Percentiles rank a stretch among this genome's conserved stretches.
Evolutionary conservation across 2,329 filamentous ascomycete genomes (phyloP).

Genomic region (Sclerotinia spermophila): DNA sequence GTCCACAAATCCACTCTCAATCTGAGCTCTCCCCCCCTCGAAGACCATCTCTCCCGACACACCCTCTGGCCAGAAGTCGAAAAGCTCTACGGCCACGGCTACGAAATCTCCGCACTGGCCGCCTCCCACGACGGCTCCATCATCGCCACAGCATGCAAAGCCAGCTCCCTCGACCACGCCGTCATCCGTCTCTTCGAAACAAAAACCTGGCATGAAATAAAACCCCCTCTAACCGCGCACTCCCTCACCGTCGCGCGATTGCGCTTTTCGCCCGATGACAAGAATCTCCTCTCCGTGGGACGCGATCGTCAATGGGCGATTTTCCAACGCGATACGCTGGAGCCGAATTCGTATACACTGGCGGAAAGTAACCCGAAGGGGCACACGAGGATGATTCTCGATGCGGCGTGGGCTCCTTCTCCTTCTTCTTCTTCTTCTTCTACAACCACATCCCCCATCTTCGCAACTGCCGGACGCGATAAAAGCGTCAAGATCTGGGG

Average conservation of each 20-base stretch:
- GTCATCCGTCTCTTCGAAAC: slow-evolving; percentile 92
- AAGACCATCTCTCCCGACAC: slow-evolving; percentile 84
- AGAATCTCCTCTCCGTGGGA: slow-evolving; percentile 78
- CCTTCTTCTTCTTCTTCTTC: slow-evolving; percentile 24
- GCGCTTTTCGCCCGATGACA: slow-evolving; percentile 72
- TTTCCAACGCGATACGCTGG: slow-evolving; percentile 54
- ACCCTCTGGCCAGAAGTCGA: slow-evolving; percentile 95
- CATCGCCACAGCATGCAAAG: slow-evolving; percentile 88
- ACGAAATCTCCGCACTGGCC: slow-evolving; percentile 88
- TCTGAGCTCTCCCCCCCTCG: slow-evolving; percentile 72
- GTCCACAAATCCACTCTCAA: slow-evolving; percentile 60
- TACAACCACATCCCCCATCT: slow-evolving; percentile 43
- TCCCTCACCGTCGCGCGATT: slow-evolving; percentile 80
- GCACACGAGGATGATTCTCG: slow-evolving; percentile 88
- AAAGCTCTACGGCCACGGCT: slow-evolving; percentile 96
- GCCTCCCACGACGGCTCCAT: slow-evolving; percentile 69
- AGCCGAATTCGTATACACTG: slow-evolving; percentile 49
- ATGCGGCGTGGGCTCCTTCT: slow-evolving; percentile 71
- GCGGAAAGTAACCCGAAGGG: slow-evolving; percentile 72
- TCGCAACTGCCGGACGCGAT: slow-evolving; percentile 87
- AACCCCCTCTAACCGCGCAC: slow-evolving; percentile 79
- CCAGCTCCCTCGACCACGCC: slow-evolving; percentile 88
- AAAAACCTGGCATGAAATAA: slow-evolving; percentile 79
- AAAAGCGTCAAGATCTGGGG: slow-evolving; percentile 76
- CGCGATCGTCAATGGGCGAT: slow-evolving; percentile 89